Conservation (phyloP, 2,329 filamentous ascomycete genomes). For the Drechslerella coelobrocha region DNA sequence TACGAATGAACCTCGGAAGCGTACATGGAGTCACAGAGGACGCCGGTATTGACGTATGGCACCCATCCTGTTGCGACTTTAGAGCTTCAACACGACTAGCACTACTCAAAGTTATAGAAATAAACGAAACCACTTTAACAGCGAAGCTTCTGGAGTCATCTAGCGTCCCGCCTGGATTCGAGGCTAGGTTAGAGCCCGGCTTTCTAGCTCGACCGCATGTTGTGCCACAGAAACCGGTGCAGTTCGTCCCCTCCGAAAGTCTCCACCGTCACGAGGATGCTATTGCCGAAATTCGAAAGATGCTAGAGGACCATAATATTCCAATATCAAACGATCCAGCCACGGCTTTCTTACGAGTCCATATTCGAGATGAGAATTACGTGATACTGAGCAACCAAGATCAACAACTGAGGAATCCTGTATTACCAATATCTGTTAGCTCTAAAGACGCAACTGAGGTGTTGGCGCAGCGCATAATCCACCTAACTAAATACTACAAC, state of each 20-base stretch:
- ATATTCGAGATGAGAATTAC: constrained; percentile 2
- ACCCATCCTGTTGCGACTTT: background rate
- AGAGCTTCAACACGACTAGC: background rate
- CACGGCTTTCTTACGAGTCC: constrained; percentile 18
- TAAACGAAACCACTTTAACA: background rate
- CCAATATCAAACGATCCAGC: too few relatives aligned
- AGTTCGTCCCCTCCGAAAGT: too few relatives aligned
- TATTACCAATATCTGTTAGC: background rate
- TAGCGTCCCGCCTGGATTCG: too few relatives aligned
- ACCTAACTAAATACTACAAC: constrained; percentile 13
- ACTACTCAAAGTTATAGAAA: background rate
- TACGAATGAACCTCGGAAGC: background rate
- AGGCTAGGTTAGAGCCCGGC: too few relatives aligned
- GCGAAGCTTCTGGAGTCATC: too few relatives aligned
- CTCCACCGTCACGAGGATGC: too few relatives aligned
- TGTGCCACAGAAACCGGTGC: too few relatives aligned
- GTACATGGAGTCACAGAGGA: background rate
- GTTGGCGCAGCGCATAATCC: background rate
- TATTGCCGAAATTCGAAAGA: too few relatives aligned
- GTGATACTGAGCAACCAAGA: background rate
- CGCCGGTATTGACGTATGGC: constrained; percentile 8
- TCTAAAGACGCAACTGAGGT: background rate
- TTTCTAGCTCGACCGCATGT: too few relatives aligned
- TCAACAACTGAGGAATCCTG: background rate
- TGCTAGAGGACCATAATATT: too few relatives aligned